These are phyloP conservation scores for Globisporangium irregulare DNA, from an alignment of 352 stramenopile species.

Conservation along the genomic window DNA sequence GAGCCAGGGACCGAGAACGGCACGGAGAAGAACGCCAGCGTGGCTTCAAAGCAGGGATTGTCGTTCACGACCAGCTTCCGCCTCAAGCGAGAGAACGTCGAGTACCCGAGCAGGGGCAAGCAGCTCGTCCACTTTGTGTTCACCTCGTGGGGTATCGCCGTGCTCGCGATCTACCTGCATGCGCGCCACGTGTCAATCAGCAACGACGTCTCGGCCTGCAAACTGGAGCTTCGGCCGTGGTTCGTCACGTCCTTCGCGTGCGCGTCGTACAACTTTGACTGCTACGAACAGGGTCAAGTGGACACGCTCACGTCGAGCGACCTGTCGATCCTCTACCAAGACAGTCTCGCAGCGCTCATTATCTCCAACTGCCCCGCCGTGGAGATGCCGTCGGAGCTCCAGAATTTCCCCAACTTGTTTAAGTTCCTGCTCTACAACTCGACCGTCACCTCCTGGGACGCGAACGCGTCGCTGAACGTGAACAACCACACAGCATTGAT, in stretches of 20 bases:
- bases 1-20: background rate
- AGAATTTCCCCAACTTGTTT: constrained; percentile 29
- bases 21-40: too few species aligned
- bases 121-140: constrained; percentile 34
- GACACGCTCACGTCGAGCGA: constrained; percentile 20
- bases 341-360: constrained; percentile 26
- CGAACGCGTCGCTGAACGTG: constrained; percentile 23
- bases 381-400: constrained; percentile 23
- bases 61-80: background rate
- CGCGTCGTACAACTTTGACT: constrained; percentile 36
- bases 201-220: constrained; percentile 25
- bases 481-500: constrained; percentile 17
- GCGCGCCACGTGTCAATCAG: constrained; percentile 23
- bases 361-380: constrained; percentile 33
- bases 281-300: constrained; percentile 24
- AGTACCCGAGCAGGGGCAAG: constrained; percentile 14
- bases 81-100: background rate
- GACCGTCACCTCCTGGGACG: constrained; percentile 25
- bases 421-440: constrained; percentile 40
- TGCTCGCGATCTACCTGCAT: constrained; percentile 32
- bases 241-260: constrained; percentile 31
- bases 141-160: constrained; percentile 26
- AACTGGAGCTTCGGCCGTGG: constrained; percentile 30
- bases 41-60: background rate
- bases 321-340: constrained; percentile 21